Evolutionary conservation across 768 basidiomycete genomes (phyloP), one percentile per base, ranked within the genome.

Genomic region (Auricularia cornea): DNA sequence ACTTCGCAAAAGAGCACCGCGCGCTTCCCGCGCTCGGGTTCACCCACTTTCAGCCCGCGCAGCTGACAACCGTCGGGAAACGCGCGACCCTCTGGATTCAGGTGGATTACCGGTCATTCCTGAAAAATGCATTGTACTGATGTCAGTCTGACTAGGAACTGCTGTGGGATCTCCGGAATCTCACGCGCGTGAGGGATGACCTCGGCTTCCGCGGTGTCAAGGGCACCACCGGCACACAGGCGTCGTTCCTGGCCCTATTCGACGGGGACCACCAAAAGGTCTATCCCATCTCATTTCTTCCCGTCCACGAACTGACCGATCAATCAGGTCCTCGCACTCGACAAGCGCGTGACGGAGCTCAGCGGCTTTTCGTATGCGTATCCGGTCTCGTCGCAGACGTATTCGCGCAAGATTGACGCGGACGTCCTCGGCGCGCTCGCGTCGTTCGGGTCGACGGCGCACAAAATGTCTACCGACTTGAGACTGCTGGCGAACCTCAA

Each of bases 181-280:
- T 99, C 71, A 86, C 87, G 72, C 85, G 96, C 32, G 94, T 91
- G 0, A 80, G 92, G 28, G 87, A 92, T 66, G 96, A 98, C 73
- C 75, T 99, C 59, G 96, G 97, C 3, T 98, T 99, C 81, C 85
- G 97, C 62, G 97, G 97, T 56, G 97, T 96, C 60, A 99, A 99
- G 76, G 97, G 97, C n/a, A 98, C 97, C 0, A 99, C 97, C 0
- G 97, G 97, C 10, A 98, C 97, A 0, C 97, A 98, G 74, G 97
- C 92, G 3, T 94, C 91, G 68, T 99, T 98, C 80, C 79, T 98
- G 62, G 80, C 94, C 0, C 79, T 99, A 33, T 98, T 99, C 70
- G 90, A 98, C 65, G 95, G 95, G 0, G 88, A 98, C 72, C 95
- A 99, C 73, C 85, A 85, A 66, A 98, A 98, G 81, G 90, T 87